Evolutionary conservation across 129 eudicot genomes (phyloP), one percentile per base, ranked within the genome.

Genomic region (Calendula officinalis): DNA sequence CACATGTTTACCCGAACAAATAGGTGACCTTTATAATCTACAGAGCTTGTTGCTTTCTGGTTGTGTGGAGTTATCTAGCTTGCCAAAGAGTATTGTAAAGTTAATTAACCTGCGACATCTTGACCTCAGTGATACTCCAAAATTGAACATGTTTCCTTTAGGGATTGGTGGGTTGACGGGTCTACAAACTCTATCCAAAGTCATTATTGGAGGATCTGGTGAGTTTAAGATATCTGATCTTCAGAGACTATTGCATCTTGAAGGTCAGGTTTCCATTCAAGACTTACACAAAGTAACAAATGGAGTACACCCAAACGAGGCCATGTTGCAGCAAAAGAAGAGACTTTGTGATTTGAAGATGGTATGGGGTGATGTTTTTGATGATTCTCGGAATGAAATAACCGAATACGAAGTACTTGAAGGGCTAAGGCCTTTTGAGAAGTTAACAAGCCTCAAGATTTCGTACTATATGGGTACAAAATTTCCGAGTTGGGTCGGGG

Each of bases 401-500:
- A 33, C 5, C 12, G 82, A 78, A 67, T 34, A 56, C 15, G 59
- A 69, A 33, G 80, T 84, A 30, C 70, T 78, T 6, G 71, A 68
- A 17, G 52, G 14, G 7, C 66, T 78, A 54, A 63, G 61, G 32
- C 91, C 87, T 67, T 69, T 39, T 49, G 44, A 39, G 8, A 72
- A 78, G 60, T 47, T 84, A 33, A 42, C 11, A 65, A 38, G 37
- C 35, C 64, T 81, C 13, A 34, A 40, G 37, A 68, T 81, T 47
- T 50, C 13, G 5, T 16, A 49, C 64, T 84, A 81, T 43, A 16
- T 10, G 14, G 84, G 84, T 7, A 7, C 4, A 15, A 34, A 38
- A 15, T 84, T 84, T 65, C 82, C 91, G 4, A 70, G 38, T 34
- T 84, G 87, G 91, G 39, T 81, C 0, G 84, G 87, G 42, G 62